These are phyloP conservation scores for Gossypium trilobum DNA, from an alignment of 441 rosid genomes.

Conservation along the genomic window DNA sequence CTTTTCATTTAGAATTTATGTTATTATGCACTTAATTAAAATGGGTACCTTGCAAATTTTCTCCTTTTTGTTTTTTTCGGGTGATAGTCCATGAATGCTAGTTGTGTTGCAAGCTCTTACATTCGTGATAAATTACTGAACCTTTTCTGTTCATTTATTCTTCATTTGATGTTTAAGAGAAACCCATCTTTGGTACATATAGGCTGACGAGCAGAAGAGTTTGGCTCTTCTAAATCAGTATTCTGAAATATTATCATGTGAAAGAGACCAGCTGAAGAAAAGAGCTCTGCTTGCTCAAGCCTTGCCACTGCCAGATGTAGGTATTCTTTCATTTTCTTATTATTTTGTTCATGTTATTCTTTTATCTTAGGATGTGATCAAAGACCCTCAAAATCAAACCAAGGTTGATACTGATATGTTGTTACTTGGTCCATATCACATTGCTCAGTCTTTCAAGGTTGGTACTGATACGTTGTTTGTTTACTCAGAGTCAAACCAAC, in stretches of 20 bases:
- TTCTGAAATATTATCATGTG: constrained; percentile 51
- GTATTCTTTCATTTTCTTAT: constrained; percentile 6
- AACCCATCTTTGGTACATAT: constrained; percentile 71
- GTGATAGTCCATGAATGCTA: neutral
- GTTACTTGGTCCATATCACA: neutral
- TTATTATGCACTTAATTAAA: neutral
- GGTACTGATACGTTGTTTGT: neutral
- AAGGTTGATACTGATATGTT: neutral
- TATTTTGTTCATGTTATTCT: neutral
- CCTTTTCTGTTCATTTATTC: neutral
- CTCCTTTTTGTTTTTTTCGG: neutral
- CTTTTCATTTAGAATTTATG: neutral
- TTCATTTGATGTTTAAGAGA: constrained; percentile 36
- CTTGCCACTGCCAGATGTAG: constrained; percentile 79
- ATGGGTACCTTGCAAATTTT: neutral
- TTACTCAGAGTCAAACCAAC: constrained; percentile 1
- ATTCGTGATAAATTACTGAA: neutral
- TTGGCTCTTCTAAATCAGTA: constrained; percentile 48
- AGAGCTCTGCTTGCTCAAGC: constrained; percentile 69
- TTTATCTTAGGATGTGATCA: neutral
- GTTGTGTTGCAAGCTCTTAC: neutral
- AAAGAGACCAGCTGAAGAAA: constrained; percentile 59
- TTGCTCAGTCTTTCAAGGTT: neutral
- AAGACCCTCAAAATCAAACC: neutral
- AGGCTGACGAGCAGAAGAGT: constrained; percentile 65